Conservation (phyloP, 2,329 filamentous ascomycete species). For the Penicillium sp. region DNA sequence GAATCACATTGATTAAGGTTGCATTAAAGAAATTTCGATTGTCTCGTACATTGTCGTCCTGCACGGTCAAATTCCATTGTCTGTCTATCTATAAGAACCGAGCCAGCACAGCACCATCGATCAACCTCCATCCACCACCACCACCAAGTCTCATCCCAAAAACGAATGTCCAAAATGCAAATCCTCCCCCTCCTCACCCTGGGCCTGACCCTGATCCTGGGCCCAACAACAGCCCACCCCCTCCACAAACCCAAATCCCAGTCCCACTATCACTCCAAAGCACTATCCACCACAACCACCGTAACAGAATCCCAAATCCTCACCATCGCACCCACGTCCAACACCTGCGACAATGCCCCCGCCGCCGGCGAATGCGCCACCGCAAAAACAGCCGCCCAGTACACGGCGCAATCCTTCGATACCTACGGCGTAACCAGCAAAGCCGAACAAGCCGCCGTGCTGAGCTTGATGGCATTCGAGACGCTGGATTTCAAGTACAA, state of each 20-base stretch:
- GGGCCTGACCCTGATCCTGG: not conserved
- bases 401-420: constrained; percentile 58
- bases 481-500: constrained; percentile 70
- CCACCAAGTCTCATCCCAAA: not conserved
- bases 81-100: no score
- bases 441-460: constrained; percentile 67
- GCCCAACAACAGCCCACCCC: constrained; percentile 9
- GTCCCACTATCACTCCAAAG: not conserved
- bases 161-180: not conserved
- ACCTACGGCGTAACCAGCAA: constrained; percentile 57
- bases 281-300: not conserved
- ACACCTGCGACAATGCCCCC: constrained; percentile 52
- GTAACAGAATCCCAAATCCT: constrained; percentile 34
- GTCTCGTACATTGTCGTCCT: not conserved
- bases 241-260: constrained; percentile 11
- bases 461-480: constrained; percentile 73
- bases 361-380: constrained; percentile 64
- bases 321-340: constrained; percentile 59
- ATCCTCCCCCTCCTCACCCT: constrained; percentile 3
- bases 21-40: not conserved
- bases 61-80: not conserved
- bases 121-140: not conserved
- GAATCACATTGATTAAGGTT: no score
- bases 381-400: constrained; percentile 61
- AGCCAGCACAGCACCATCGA: no score